Evolutionary conservation across 202 grass and related monocot genomes (phyloP), one percentile per base, ranked within the genome.

Genomic region (Cymbopogon flexuosus): DNA sequence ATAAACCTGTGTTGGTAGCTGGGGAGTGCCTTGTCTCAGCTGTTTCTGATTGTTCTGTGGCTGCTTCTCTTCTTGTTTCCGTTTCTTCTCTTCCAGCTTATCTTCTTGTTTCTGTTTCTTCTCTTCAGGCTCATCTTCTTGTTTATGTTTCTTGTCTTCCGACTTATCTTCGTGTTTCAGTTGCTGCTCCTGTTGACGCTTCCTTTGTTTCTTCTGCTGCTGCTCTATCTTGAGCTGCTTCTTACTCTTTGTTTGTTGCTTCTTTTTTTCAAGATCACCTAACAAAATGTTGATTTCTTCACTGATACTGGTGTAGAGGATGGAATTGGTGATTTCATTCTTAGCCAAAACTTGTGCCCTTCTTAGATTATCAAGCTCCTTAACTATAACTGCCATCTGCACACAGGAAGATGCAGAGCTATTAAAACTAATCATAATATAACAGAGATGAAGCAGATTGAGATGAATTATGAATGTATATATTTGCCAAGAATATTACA

Each of bases 201-300:
- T 54, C 3, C 34, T 39, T 39, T 74, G 69, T 47, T 42, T 15
- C 12, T 76, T 57, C 16, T 60, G 33, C 34, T 68, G 77, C 65
- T 87, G 10, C 75, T 43, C 62, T 34, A 56, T 84, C 33, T 80
- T 88, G 56, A n/a, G 42, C 81, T 84, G 80, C 62, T 62, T 82
- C 71, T 39, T 39, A 58, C 58, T 76, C 64, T 54, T 11, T 3
- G 27, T 61, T 68, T 81, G 42, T 39, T 84, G 65, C 14, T 67
- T 84, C 60, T 72, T 86, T 22, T 46, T 84, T 49, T 15, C n/a
- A 77, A 83, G 79, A 21, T 78, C 67, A 79, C 52, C 13, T 59
- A 88, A 30, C 54, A 92, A 78, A 22, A 46, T 63, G 7, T 59
- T 22, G 67, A 92, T 86, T 67, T 86, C 83, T 39, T 70, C 46